Conservation (phyloP, 495 filamentous ascomycete species). For the Daldinia vernicosa region DNA sequence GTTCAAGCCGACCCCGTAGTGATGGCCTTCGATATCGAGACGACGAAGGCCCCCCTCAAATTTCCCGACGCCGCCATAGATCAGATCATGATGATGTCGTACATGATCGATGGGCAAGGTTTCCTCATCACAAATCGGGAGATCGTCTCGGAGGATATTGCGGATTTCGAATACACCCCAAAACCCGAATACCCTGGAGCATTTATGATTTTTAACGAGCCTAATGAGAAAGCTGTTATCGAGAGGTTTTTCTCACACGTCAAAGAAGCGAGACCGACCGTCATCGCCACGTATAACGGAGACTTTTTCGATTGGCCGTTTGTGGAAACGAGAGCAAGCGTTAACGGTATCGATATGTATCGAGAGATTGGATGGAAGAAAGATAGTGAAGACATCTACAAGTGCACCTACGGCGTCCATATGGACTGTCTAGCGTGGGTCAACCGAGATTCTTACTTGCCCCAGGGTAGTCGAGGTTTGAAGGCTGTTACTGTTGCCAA, state of each 20-base stretch:
- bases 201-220: constrained; percentile 98
- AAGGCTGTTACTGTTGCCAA: constrained; percentile 98
- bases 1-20: constrained; percentile 92
- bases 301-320: constrained; percentile 99
- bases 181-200: constrained; percentile 94
- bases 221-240: constrained; percentile 85
- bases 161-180: constrained; percentile 98
- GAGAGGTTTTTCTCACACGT: constrained; percentile 96
- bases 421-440: constrained; percentile 99
- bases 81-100: constrained; percentile 99
- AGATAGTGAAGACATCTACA: constrained; percentile 94
- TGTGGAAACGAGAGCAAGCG: constrained; percentile 89
- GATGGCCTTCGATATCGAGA: constrained; percentile 98
- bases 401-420: constrained; percentile 92
- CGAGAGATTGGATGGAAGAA: constrained; percentile 95
- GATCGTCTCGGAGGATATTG: constrained; percentile 96
- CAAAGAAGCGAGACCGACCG: constrained; percentile 91
- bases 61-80: constrained; percentile 97
- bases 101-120: constrained; percentile 99
- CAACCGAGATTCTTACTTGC: constrained; percentile 96
- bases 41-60: constrained; percentile 94
- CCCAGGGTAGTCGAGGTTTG: constrained; percentile 94
- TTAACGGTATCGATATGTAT: constrained; percentile 99
- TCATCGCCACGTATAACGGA: constrained; percentile 99
- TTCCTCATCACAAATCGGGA: constrained; percentile 98